These are phyloP conservation scores for Bipolaris gigantea DNA, from an alignment of 2,329 filamentous ascomycete species.

Conservation along the genomic window DNA sequence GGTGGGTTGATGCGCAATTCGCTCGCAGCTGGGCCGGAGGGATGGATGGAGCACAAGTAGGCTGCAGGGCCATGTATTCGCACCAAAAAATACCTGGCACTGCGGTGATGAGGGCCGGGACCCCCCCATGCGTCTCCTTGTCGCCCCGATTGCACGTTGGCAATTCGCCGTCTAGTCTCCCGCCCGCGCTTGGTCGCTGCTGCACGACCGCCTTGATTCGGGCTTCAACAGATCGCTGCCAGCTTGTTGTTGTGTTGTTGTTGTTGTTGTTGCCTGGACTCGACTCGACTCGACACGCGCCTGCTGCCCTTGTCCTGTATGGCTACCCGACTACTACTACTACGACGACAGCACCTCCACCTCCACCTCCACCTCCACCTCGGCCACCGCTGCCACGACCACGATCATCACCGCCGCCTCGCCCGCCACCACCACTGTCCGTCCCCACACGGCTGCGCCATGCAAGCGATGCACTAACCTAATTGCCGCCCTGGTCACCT, in stretches of 20 bases:
- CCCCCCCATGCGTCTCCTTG: slow-evolving; percentile 18
- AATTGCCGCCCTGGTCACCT: slow-evolving; percentile 6
- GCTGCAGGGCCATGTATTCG: slow-evolving; percentile 5
- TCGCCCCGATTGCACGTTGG: slow-evolving; percentile 30
- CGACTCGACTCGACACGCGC: slow-evolving; percentile 12
- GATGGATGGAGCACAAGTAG: not conserved
- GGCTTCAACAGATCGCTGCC: slow-evolving; percentile 10
- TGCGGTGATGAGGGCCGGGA: slow-evolving; percentile 10
- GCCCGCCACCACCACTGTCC: slow-evolving; percentile 10
- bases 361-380: slow-evolving; percentile 5
- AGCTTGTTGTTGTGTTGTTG: slow-evolving; percentile 7
- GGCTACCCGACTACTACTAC: slow-evolving; percentile 7
- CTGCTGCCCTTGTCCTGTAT: slow-evolving; percentile 8
- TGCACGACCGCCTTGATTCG: slow-evolving; percentile 24
- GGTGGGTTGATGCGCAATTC: slow-evolving; percentile 9
- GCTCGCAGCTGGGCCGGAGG: slow-evolving; percentile 1
- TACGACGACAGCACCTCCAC: slow-evolving; percentile 4
- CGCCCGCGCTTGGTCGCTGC: slow-evolving; percentile 30
- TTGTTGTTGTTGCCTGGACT: slow-evolving; percentile 1
- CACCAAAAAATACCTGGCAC: slow-evolving; percentile 28
- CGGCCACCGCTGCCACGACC: slow-evolving; percentile 1
- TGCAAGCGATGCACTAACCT: slow-evolving; percentile 24
- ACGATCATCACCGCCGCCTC: slow-evolving; percentile 4
- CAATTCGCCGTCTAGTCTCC: slow-evolving; percentile 29
- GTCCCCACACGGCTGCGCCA: slow-evolving; percentile 20